Evolutionary conservation across 306 rosid genomes (phyloP), one percentile per base, ranked within the genome.

Genomic region (Hylodesmum podocarpum): DNA sequence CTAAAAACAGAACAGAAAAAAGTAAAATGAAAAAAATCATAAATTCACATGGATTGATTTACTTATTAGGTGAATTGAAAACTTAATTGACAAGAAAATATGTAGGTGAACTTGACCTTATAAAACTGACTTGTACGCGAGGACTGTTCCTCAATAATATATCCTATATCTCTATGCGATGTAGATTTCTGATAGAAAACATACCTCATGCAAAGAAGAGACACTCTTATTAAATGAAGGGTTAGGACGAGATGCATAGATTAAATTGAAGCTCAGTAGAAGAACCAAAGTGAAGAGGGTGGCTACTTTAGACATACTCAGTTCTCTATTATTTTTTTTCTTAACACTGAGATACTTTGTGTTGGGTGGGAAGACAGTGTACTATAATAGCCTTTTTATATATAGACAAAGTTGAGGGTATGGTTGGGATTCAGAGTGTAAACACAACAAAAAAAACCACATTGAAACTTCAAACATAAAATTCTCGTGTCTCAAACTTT

Each of bases 231-330:
- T 33, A 24, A 73, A 59, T n/a, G 36, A 64, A 33, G 78, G 73
- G 43, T 34, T 67, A 1, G 84, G 84, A 78, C 87, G 92, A 19
- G 85, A 76, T 6, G 85, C 82, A 39, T 54, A 19, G 65, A 79
- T 69, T 16, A 89, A 77, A 12, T 73, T 67, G n/a, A 80, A 82
- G 91, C 86, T 81, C 0, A 87, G 76, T 25, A 91, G 81, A 66
- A 91, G 85, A 64, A 53, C 66, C 6, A 91, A 31, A 58, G 89
- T 80, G 85, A 91, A 81, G 80, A 87, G 29, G 66, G 86, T 75
- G 79, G 51, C 21, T 0, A 79, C 49, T 77, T 85, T 88, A 12
- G 83, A 78, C 97, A 91, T 89, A 4, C 22, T 68, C 58, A 37
- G 8, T 70, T 46, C 10, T 40, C 11, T 46, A 5, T 4, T 4